Base-by-base conservation (phyloP, 164 flowering plant species). In the Amborella trichopoda region DNA sequence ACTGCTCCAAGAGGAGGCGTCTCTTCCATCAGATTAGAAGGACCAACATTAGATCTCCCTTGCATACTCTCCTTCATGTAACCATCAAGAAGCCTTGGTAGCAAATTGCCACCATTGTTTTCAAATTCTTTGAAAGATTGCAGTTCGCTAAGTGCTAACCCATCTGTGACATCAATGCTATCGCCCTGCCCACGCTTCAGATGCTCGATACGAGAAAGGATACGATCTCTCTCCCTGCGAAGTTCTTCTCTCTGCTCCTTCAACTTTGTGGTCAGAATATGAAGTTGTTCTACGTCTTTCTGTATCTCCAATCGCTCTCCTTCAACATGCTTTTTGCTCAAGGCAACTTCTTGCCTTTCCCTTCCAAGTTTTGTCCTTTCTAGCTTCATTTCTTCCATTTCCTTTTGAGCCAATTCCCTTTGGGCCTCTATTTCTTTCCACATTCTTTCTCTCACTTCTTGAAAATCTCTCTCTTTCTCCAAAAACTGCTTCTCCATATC, bases 201-300 rank as follows among this genome's bases (percentile, higher is more conserved):
- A 63, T 64, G 78, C 61, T 77, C 85, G 28, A 83, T 65, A 60
- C 70, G 60, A 22, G 66, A 54, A 56, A 69, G 58, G 52, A 83
- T 75, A 4, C 48, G 57, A 12, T 26, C 50, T 48, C 74, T 75
- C 56, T 81, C 80, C 55, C 55, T 62, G 8, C 68, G 45, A 39
- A 80, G 66, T 21, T 62, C 62, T 54, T 82, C 75, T 19, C 91
- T 41, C 46, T 78, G 81, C 13, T 59, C 54, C 65, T 76, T 81
- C 19, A 85, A 59, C 61, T 70, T 83, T 57, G 58, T 62, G 51
- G 72, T 85, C 27, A 84, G 83, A 13, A n/a, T 50, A 58, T 44
- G 66, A 56, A 93, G 93, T 38, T 71, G 72, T 28, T 72, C 64
- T 52, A 81, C 71, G 54, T 88, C 99, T 26, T 62, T 71, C 6